These are phyloP conservation scores for Talaromyces stipitatus DNA, from an alignment of 495 filamentous ascomycete species.

Conservation along the genomic window DNA sequence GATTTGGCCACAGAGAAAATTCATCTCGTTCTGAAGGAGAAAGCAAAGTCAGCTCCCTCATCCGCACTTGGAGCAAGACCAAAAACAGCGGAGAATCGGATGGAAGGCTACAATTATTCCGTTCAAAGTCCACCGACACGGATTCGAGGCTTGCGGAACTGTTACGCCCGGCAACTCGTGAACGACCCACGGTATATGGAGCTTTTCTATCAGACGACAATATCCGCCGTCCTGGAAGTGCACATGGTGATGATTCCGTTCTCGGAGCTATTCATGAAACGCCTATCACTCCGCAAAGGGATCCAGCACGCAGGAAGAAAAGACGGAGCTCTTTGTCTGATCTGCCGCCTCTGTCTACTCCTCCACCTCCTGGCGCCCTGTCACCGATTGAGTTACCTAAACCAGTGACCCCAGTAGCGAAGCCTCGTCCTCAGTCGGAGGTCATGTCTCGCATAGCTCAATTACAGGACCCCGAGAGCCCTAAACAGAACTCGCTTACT, in stretches of 20 bases:
- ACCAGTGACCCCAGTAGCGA: conserved; percentile 24
- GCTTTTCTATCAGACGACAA: conserved; percentile 34
- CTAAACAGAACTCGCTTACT: conserved; percentile 21
- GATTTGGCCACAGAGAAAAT: conserved; percentile 70
- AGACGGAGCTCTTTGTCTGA: conserved; percentile 89
- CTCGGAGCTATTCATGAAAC: conserved; percentile 38
- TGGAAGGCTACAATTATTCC: conserved; percentile 54
- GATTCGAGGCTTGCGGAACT: conserved; percentile 42
- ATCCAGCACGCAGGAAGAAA: conserved; percentile 49
- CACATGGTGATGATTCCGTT: conserved; percentile 28
- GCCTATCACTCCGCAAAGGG: conserved; percentile 14
- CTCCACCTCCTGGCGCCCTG: conserved; percentile 24
- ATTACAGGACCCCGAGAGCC: conserved; percentile 25
- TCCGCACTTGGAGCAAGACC: conserved; percentile 85
- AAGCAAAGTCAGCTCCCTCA: conserved; percentile 65
- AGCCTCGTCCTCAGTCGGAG: conserved; percentile 21
- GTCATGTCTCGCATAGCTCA: conserved; percentile 26
- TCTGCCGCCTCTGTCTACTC: conserved; percentile 55
- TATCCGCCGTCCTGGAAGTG: conserved; percentile 39
- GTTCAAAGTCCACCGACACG: conserved; percentile 79
- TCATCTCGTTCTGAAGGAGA: conserved; percentile 61
- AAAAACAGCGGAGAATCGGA: conserved; percentile 50
- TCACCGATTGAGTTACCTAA: conserved; percentile 28
- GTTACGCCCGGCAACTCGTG: conserved; percentile 59
- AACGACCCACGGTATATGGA: conserved; percentile 41